Evolutionary conservation across 257 asterid genomes (phyloP).

Genomic region (Prunella vulgaris): DNA sequence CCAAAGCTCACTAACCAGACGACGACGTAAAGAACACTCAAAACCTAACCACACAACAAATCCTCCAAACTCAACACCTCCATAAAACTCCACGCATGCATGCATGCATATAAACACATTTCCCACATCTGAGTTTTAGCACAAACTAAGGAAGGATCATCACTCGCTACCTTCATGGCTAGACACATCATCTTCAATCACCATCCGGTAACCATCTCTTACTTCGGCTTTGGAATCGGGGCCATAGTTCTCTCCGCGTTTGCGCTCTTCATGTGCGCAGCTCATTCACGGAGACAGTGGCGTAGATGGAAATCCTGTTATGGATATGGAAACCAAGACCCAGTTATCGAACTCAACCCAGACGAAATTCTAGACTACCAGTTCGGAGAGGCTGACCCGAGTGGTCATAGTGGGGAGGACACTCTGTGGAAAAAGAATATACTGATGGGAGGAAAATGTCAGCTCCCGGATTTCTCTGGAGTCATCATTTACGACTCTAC

Average conservation of each 20-base stretch:
- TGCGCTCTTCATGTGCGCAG: conserved; percentile 56
- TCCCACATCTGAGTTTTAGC: neutral
- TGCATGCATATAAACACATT: conserved; percentile 7
- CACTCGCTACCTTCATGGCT: conserved; percentile 38
- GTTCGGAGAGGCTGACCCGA: conserved; percentile 42
- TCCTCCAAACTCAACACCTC: conserved; percentile 37
- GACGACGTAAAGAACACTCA: neutral
- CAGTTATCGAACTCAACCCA: conserved; percentile 58
- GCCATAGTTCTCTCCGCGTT: conserved; percentile 47
- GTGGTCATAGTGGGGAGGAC: conserved; percentile 40
- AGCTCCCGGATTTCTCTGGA: conserved; percentile 81
- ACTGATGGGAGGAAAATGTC: conserved; percentile 82
- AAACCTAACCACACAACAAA: conserved; percentile 30
- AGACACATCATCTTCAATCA: conserved; percentile 30
- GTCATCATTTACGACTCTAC: conserved; percentile 67
- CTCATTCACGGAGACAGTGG: conserved; percentile 47
- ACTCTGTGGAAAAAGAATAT: conserved; percentile 73
- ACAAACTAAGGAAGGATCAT: neutral
- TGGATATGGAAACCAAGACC: conserved; percentile 47
- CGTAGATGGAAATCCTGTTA: conserved; percentile 53
- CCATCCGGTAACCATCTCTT: conserved; percentile 26
- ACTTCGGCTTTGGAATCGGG: conserved; percentile 39
- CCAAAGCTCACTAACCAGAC: neutral
- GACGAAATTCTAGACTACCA: conserved; percentile 36
- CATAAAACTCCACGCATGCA: neutral